phyloP scores from a whole-genome alignment of 306 rosid species.

The Bauhinia variegata region DNA sequence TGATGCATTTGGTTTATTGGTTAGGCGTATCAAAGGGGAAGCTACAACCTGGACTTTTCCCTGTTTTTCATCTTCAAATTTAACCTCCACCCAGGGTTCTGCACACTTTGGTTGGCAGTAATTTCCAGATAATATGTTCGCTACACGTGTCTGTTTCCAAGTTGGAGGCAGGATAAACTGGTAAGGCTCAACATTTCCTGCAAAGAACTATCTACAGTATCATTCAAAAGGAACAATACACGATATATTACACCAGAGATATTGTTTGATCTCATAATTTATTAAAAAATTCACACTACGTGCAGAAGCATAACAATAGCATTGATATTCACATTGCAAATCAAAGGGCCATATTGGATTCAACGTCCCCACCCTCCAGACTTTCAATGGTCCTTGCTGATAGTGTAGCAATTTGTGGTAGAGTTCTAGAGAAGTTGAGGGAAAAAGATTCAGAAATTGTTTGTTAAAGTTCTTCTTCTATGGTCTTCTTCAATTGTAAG shows the following conservation, averaged over 20 bases:
- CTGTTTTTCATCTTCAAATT: constrained; percentile 90
- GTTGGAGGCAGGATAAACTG: constrained; percentile 88
- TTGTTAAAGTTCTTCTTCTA: too few relatives aligned
- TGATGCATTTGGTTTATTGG: constrained; percentile 88
- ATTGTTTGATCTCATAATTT: constrained; percentile 13
- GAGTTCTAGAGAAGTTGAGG: not conserved
- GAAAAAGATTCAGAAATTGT: not conserved
- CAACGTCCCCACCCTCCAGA: constrained; percentile 4
- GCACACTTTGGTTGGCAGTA: constrained; percentile 99
- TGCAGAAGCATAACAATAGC: not conserved
- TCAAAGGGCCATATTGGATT: constrained; percentile 2
- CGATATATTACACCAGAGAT: constrained; percentile 2
- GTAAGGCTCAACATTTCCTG: constrained; percentile 98
- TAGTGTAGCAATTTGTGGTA: too few relatives aligned
- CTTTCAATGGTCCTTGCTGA: too few relatives aligned
- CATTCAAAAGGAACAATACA: constrained; percentile 45
- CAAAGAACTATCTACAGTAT: constrained; percentile 68
- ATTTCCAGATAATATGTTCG: constrained; percentile 96
- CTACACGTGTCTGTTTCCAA: constrained; percentile 86
- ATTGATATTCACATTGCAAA: not conserved
- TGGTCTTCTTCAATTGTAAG: not conserved
- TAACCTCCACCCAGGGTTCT: constrained; percentile 98
- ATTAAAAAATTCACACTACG: not conserved
- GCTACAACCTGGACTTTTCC: constrained; percentile 93
- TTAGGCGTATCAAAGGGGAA: constrained; percentile 86